phyloP scores from a whole-genome alignment of 2,329 filamentous ascomycete genomes.

The Trichoderma asperellum region DNA sequence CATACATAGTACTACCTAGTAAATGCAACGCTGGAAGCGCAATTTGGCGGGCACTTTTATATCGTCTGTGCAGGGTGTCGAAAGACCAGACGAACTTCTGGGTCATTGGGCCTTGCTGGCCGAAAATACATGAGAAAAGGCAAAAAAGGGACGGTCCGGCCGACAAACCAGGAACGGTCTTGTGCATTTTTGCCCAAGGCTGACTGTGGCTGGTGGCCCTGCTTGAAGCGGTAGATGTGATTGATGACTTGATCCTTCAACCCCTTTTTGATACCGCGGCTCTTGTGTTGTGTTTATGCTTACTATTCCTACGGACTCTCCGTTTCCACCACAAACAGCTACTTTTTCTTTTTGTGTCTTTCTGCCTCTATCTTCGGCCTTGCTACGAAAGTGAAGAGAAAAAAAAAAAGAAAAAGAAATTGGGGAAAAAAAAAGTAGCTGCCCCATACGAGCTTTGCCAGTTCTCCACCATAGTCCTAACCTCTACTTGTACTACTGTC shows the following conservation, averaged over 20 bases:
- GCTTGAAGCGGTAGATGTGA: background rate
- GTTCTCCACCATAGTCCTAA: background rate
- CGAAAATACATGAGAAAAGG: background rate
- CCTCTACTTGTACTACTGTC: no score
- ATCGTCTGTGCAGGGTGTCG: background rate
- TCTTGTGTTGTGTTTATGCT: background rate
- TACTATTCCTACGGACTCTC: background rate
- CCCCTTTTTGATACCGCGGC: background rate
- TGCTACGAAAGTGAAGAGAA: no score
- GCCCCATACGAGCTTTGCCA: background rate
- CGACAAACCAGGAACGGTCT: background rate
- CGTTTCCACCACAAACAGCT: background rate
- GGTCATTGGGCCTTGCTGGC: background rate
- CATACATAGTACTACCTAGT: background rate
- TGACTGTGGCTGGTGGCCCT: background rate
- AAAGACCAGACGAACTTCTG: background rate
- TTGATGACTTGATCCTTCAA: background rate
- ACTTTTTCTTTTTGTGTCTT: background rate
- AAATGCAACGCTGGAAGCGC: background rate
- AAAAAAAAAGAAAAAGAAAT: background rate
- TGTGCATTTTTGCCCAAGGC: background rate
- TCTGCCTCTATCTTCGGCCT: background rate
- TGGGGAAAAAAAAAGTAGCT: background rate
- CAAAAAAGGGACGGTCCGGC: background rate
- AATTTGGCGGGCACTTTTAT: background rate